Percentiles rank a stretch among this genome's conserved stretches.
Evolutionary conservation across 768 basidiomycete genomes (phyloP).

Genomic region (Nidularia sp.): DNA sequence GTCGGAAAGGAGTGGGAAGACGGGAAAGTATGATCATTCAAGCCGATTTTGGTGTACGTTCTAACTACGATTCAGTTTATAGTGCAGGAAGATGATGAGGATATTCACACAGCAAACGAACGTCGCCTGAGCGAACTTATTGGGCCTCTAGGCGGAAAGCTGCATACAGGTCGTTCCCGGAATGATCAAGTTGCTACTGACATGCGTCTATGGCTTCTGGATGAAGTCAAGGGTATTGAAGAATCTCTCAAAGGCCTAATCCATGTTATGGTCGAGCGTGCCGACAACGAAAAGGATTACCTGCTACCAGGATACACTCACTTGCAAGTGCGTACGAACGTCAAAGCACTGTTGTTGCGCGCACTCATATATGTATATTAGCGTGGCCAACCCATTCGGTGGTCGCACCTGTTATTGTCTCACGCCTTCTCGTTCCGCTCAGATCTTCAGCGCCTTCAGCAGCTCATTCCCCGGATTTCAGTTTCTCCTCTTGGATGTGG

Average conservation of each 20-base stretch:
- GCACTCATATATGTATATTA: conserved; percentile 24
- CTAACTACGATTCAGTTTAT: conserved; percentile 50
- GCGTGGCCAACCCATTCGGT: conserved; percentile 98
- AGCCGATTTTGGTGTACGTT: no score
- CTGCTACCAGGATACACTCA: conserved; percentile 97
- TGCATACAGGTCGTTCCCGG: conserved; percentile 94
- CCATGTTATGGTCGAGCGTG: conserved; percentile 85
- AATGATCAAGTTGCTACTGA: conserved; percentile 99
- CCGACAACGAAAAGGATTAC: conserved; percentile 89
- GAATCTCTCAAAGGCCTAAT: conserved; percentile 71
- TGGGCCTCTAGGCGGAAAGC: conserved; percentile 88
- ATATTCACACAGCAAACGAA: conserved; percentile 99
- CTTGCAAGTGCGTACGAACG: conserved; percentile 63
- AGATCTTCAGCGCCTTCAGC: conserved; percentile 81
- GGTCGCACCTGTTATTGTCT: conserved; percentile 95
- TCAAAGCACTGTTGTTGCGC: neutral
- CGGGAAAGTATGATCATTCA: conserved; percentile 49
- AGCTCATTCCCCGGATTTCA: conserved; percentile 86
- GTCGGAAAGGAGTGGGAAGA: conserved; percentile 86
- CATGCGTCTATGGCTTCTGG: conserved; percentile 93
- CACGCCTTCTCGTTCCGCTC: conserved; percentile 92
- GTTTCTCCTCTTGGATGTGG: conserved; percentile 93
- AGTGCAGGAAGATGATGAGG: conserved; percentile 86
- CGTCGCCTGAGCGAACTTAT: conserved; percentile 90
- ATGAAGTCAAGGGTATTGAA: conserved; percentile 68